Evolutionary conservation across 176 grass and related monocot genomes (phyloP), one percentile per base, ranked within the genome.

Genomic region (Poa annua): DNA sequence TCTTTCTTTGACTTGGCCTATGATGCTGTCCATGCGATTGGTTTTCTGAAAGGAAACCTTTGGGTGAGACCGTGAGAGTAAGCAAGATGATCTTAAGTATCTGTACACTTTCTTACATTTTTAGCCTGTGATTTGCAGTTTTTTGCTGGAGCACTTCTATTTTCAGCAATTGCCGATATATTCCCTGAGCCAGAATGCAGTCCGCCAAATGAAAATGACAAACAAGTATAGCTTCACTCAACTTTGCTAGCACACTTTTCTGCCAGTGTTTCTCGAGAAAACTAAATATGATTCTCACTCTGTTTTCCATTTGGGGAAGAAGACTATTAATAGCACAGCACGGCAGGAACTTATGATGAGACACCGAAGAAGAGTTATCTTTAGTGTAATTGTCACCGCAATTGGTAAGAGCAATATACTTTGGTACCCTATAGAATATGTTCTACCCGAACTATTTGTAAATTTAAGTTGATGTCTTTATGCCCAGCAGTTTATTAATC

Each of bases 1-100:
- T 97, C 94, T 47, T 97, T 97, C 81, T 93, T 97, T 74, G 94
- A 97, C 89, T 85, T 97, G 89, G 88, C 91, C 80, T 93, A 97
- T 77, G 92, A 94, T 75, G 87, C 94, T 90, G 80, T 97, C 71
- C 88, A 94, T 45, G 90, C 94, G 10, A 85, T 97, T 85, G 94
- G 94, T 32, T 97, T 97, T 87, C 69, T 97, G 14, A 97, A 89
- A 92, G 94, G 91, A 71, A 97, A 94, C 62, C 85, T 97, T 53
- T 97, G 94, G 94, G 94, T 97, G 87, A 86, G 71, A 10, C 7
- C 16, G 39, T 25, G 61, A 64, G 14, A 88, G 50, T 75, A 69
- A 53, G 16, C 22, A 64, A 76, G n/a, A 34, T 64, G 22, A 75
- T 71, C 64, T 79, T 13, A 55, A 16, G 55, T 11, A 75, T 65